Evolutionary conservation across 2,329 filamentous ascomycete species (phyloP), one percentile per base, ranked within the genome.

Genomic region (Fusarium falciforme): DNA sequence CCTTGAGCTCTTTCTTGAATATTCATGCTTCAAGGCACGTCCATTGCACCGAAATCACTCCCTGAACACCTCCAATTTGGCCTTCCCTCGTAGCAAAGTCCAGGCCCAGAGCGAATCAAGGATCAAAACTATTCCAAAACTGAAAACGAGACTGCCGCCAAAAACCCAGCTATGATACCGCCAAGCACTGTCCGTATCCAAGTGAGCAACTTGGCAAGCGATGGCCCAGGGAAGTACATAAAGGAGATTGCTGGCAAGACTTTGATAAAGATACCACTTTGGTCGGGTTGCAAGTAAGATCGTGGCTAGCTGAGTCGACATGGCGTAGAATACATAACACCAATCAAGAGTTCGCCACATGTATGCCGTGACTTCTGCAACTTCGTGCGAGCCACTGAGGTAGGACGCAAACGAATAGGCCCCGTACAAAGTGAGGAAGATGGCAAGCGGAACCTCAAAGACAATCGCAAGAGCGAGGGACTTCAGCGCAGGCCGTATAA

Each of bases 191-290:
- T 81, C 80, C 4, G 84, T 78, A 8, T 86, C 85, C 54, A 92
- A 81, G 2, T 81, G 64, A n/a, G 81, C 82, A 6, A 82, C 84
- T 60, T 86, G 88, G 68, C 88, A 90, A 0, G 88, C 90, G 44
- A 94, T 89, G 0, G 92, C 91, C 91, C 92, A 94, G 0, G 92
- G 92, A 4, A 94, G 81, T 0, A 94, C 91, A 77, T 91, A 94
- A 0, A 92, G 79, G 0, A 94, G 57, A 75, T 94, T 94, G 8
- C 91, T 93, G 0, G 83, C 87, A 1, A 94, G 81, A 5, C 89
- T 91, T 78, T 94, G 92, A 67, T 88, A 90, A 0, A 94, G 83
- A 77, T 93, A 94, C 91, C 90, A 94, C 2, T 83, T 83, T 0
- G 92, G 91, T 0, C 86, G 82, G 0, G 91, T 93, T 0, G 92